These are phyloP conservation scores for Russula ochroleuca DNA, from an alignment of 768 basidiomycete genomes.

Conservation along the genomic window DNA sequence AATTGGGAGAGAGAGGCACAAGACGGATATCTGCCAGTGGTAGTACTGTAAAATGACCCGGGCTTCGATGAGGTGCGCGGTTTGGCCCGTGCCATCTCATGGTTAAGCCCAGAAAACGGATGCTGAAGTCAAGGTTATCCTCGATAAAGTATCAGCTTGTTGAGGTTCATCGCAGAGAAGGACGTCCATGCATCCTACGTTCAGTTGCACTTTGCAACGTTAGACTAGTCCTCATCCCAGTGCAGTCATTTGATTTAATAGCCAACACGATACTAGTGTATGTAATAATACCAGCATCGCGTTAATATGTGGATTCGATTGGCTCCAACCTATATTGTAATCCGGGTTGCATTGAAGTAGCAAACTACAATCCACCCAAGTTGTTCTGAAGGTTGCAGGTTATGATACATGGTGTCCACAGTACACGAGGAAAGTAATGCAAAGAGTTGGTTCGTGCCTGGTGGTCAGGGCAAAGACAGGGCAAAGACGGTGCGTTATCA, in stretches of 20 bases:
- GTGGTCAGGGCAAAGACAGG: no score
- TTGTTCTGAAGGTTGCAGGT: neutral
- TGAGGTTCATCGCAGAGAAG: slow-evolving; percentile 91
- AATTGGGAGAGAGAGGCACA: no score
- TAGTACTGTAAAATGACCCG: no score
- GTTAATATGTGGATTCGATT: no score
- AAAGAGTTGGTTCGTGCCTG: slow-evolving; percentile 21
- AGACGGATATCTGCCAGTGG: no score
- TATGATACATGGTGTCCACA: slow-evolving; percentile 15
- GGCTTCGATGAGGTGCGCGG: no score
- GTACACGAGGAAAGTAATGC: slow-evolving; percentile 18
- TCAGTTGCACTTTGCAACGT: no score
- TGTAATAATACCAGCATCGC: neutral
- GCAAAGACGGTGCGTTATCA: neutral
- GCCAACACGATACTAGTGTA: neutral
- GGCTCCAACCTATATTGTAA: no score
- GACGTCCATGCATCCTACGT: no score
- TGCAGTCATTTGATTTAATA: no score
- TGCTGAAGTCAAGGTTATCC: slow-evolving; percentile 79
- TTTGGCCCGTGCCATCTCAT: slow-evolving; percentile 6
- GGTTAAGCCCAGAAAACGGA: slow-evolving; percentile 76
- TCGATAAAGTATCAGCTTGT: slow-evolving; percentile 97
- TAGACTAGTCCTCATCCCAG: no score
- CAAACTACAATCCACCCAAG: neutral
- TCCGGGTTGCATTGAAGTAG: no score